Percentiles rank a stretch among this genome's conserved stretches.
Evolutionary conservation across 371 early-diverging fungal species (phyloP).

Genomic region (Mortierella sp.): DNA sequence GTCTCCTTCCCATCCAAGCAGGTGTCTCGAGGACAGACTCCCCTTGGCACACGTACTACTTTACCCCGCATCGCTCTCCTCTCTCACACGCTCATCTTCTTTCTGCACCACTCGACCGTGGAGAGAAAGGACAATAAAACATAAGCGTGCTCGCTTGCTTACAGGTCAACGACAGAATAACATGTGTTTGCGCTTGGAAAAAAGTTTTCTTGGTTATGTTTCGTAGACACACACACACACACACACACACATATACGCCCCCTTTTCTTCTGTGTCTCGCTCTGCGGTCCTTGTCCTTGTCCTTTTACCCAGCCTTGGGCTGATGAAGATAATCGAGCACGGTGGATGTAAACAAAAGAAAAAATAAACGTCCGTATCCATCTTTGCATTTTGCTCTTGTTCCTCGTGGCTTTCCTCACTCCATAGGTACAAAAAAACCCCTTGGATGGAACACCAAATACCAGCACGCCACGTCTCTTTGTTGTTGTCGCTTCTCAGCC

Average conservation of each 20-base stretch:
- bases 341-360: not conserved
- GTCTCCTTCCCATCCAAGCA: not conserved
- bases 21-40: not conserved
- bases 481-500: not conserved
- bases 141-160: not conserved
- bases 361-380: conserved; percentile 7
- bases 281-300: no score
- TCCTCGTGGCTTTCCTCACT: not conserved
- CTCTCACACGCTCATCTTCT: not conserved
- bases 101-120: not conserved
- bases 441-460: not conserved
- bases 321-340: conserved; percentile 5
- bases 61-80: not conserved
- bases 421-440: not conserved
- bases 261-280: not conserved
- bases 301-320: not conserved
- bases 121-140: not conserved
- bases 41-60: not conserved
- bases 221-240: not conserved
- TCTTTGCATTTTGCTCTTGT: not conserved
- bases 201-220: not conserved
- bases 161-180: not conserved
- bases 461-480: not conserved
- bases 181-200: conserved; percentile 9
- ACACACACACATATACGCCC: no score